phyloP scores from a whole-genome alignment of 2,329 filamentous ascomycete genomes.

The Fusarium poae region DNA sequence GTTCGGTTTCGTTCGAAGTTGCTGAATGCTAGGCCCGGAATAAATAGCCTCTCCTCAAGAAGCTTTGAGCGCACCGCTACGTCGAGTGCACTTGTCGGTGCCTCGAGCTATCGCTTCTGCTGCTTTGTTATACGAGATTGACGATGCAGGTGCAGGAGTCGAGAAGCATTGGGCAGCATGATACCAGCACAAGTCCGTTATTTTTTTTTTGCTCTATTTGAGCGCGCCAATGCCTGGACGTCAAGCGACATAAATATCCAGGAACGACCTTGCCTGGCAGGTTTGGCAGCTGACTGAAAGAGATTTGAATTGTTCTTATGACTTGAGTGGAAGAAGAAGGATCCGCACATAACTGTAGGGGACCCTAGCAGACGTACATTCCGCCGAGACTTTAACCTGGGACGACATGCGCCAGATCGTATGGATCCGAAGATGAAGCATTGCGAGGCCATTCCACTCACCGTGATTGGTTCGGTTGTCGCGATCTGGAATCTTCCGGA shows the following conservation, averaged over 20 bases:
- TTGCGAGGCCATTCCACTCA: constrained; percentile 22
- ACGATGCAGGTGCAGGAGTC: constrained; percentile 6
- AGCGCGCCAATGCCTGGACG: constrained; percentile 1
- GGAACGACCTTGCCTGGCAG: constrained; percentile 10
- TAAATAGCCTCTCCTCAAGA: neutral
- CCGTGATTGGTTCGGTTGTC: constrained; percentile 46
- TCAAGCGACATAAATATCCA: constrained; percentile 11
- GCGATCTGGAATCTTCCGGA: constrained; percentile 29
- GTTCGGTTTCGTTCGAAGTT: neutral
- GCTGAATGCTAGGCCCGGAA: neutral
- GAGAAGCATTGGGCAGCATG: neutral
- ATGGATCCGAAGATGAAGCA: constrained; percentile 30
- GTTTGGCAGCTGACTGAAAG: constrained; percentile 35
- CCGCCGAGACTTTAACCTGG: constrained; percentile 17
- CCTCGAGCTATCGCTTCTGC: constrained; percentile 15
- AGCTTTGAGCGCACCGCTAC: constrained; percentile 1
- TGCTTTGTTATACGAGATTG: constrained; percentile 9
- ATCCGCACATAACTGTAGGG: constrained; percentile 31
- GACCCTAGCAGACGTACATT: constrained; percentile 26
- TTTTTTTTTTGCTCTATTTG: neutral
- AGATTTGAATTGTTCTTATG: constrained; percentile 40
- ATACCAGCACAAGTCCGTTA: neutral
- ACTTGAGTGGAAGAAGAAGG: constrained; percentile 27
- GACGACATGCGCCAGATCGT: constrained; percentile 18
- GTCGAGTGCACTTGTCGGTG: constrained; percentile 4